Base-by-base conservation (phyloP, 2,329 filamentous ascomycete genomes). In the Chaetomium strumarium region DNA sequence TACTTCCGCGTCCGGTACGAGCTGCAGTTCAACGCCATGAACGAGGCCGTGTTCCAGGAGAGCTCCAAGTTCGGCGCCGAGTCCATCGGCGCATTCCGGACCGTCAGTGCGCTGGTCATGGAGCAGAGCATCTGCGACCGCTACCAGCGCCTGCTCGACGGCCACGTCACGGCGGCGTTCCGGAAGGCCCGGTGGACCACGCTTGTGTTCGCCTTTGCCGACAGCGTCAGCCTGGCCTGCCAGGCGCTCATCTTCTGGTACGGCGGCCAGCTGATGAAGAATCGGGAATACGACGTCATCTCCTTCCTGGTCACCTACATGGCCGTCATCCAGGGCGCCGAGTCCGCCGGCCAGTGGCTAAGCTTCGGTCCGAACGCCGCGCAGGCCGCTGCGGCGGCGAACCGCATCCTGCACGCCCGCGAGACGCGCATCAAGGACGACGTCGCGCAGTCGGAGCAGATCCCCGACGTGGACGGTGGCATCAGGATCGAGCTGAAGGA, bases 51-150 rank as follows among this genome's bases (percentile, higher is more conserved):
- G 0, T 90, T 88, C 59, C 76, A 79, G 14, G 80, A 85, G 58
- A 88, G 84, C 61, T 87, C 86, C 17, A 81, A 86, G 60, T 89
- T 90, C 60, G 86, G 85, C 0, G 80, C 85, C 1, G 87, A 91
- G 65, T 80, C 85, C 4, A 86, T 90, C 38, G 78, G 82, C 1
- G 86, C 86, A 0, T 88, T 88, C 65, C 77, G 86, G 10, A 90
- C 87, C 0, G 86, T 90, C 5, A 72, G 83, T 0, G 78, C 84
- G 1, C 72, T 90, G 16, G 86, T 83, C 1, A 78, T 90, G 62
- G 86, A 90, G 63, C 75, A 83, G 52, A 72, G 75, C 13, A 87
- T 90, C 53, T 74, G 77, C 39, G 63, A 74, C 3, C 77, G 84
- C 33, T 91, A 90, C 60, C 69, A 78, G 16, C 64, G 56, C 0